phyloP scores from a whole-genome alignment of 495 filamentous ascomycete genomes.

The Penicillium cinerascens region DNA sequence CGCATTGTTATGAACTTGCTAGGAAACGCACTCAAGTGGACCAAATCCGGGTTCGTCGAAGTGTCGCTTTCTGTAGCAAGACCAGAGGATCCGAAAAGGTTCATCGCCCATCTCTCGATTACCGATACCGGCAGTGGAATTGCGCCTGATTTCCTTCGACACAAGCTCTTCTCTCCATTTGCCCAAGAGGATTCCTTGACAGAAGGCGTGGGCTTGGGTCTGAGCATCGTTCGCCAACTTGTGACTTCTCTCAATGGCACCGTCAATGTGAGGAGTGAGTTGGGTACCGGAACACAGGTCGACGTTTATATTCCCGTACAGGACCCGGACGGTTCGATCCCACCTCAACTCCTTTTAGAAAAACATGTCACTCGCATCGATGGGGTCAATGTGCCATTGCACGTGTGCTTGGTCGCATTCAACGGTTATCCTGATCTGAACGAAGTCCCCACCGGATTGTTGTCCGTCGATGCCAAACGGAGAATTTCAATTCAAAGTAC shows the following conservation, averaged over 20 bases:
- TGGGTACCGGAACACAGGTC: conserved; percentile 57
- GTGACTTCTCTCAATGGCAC: conserved; percentile 56
- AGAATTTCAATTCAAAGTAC: conserved; percentile 33
- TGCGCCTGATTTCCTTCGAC: conserved; percentile 59
- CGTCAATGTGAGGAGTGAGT: conserved; percentile 56
- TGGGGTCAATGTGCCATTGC: background rate
- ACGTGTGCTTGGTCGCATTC: conserved; percentile 30
- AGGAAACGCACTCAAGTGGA: conserved; percentile 71
- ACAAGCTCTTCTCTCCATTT: conserved; percentile 66
- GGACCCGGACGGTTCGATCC: background rate
- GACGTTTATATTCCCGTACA: conserved; percentile 50
- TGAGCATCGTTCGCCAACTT: conserved; percentile 66
- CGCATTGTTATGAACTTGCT: conserved; percentile 70
- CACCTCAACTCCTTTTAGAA: background rate
- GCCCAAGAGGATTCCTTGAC: conserved; percentile 64
- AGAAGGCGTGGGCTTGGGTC: conserved; percentile 64
- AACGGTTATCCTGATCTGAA: conserved; percentile 28
- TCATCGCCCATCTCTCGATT: conserved; percentile 45
- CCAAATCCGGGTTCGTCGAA: conserved; percentile 54
- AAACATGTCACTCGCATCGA: background rate
- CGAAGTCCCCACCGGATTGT: conserved; percentile 22
- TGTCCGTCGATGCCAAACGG: conserved; percentile 30
- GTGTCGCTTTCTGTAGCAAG: conserved; percentile 44
- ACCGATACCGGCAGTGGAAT: conserved; percentile 68
- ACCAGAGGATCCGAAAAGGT: conserved; percentile 10